phyloP scores from a whole-genome alignment of 371 early-diverging fungal genomes.

The Mucor velutinosus region DNA sequence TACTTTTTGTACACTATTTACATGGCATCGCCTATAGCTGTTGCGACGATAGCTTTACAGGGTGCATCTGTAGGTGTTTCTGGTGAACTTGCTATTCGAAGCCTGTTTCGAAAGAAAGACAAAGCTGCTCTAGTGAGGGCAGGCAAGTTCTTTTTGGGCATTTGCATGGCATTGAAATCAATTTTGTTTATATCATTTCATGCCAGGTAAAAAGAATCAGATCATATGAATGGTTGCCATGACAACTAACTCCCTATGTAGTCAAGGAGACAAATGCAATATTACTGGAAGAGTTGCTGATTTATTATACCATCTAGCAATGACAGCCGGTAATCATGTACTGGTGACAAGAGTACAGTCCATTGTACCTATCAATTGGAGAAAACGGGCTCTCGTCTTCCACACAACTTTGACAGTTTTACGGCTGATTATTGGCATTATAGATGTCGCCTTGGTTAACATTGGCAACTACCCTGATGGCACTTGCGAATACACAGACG shows the following conservation, averaged over 20 bases:
- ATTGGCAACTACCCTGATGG: constrained; percentile 11
- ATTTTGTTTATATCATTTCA: constrained; percentile 23
- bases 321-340: constrained; percentile 40
- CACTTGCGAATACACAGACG: constrained; percentile 34
- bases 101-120: constrained; percentile 15
- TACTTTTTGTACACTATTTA: background rate
- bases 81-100: constrained; percentile 22
- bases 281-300: constrained; percentile 29
- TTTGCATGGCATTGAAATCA: constrained; percentile 25
- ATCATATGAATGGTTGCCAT: background rate
- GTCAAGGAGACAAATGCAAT: constrained; percentile 18
- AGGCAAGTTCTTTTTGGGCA: constrained; percentile 24
- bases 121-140: constrained; percentile 12
- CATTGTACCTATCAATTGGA: constrained; percentile 29
- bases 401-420: constrained; percentile 15
- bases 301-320: constrained; percentile 39
- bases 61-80: constrained; percentile 23
- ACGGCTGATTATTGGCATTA: constrained; percentile 30
- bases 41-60: constrained; percentile 29
- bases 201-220: constrained; percentile 4
- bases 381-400: constrained; percentile 1
- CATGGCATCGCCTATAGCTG: constrained; percentile 19
- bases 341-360: constrained; percentile 34
- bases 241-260: background rate
- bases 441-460: constrained; percentile 28